Percentiles rank a stretch among this genome's conserved stretches.
Evolutionary conservation across 2,329 filamentous ascomycete genomes (phyloP).

Genomic region (Ophiostoma sp.): DNA sequence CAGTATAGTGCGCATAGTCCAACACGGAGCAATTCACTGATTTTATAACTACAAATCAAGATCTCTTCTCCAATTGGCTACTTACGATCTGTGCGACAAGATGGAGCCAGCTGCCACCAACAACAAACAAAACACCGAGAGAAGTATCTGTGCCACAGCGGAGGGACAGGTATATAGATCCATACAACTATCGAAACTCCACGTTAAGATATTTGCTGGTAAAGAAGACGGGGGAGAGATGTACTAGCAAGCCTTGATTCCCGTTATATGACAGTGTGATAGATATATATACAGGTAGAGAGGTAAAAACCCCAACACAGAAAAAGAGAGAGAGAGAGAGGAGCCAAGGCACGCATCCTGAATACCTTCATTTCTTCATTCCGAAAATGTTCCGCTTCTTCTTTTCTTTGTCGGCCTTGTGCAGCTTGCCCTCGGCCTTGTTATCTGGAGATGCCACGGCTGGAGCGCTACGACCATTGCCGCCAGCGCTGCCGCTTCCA

Average conservation of each 20-base stretch:
- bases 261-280: background rate
- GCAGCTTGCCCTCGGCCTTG: constrained; percentile 34
- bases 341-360: background rate
- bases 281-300: constrained; percentile 2
- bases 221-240: too few relatives aligned
- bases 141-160: too few relatives aligned
- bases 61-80: background rate
- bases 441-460: constrained; percentile 5
- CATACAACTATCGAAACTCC: too few relatives aligned
- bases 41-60: too few relatives aligned
- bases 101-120: too few relatives aligned
- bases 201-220: too few relatives aligned
- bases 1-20: too few relatives aligned
- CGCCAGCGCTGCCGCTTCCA: background rate
- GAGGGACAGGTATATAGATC: too few relatives aligned
- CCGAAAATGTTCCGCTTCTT: constrained; percentile 36
- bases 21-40: too few relatives aligned
- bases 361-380: constrained; percentile 31
- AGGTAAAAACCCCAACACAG: background rate
- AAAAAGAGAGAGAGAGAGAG: background rate
- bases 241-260: background rate
- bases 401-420: constrained; percentile 45
- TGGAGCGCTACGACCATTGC: constrained; percentile 28
- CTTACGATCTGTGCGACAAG: background rate
- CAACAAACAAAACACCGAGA: too few relatives aligned